These are phyloP conservation scores for Flaveria floridana DNA, from an alignment of 140 eudicot genomes.

Conservation along the genomic window DNA sequence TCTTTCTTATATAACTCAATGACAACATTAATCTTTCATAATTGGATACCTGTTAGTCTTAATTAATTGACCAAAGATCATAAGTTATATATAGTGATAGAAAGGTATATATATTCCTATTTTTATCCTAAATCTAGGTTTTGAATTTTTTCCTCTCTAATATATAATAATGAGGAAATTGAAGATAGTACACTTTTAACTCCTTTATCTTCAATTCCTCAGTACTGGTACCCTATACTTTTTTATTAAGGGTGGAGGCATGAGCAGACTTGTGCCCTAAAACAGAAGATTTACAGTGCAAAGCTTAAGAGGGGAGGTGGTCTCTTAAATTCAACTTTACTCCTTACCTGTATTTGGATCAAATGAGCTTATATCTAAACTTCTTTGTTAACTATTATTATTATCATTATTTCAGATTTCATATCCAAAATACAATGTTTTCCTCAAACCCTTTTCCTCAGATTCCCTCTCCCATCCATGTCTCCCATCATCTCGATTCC, in stretches of 20 bases:
- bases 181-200: constrained; percentile 9
- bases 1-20: neutral
- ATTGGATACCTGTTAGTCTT: neutral
- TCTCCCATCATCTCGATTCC: constrained; percentile 19
- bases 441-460: constrained; percentile 29
- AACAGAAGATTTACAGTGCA: constrained; percentile 28
- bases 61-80: neutral
- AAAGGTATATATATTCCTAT: constrained; percentile 3
- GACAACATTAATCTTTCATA: neutral
- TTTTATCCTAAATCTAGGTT: constrained; percentile 20
- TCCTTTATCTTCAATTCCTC: neutral
- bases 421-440: constrained; percentile 24
- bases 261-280: constrained; percentile 32
- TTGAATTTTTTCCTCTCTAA: neutral
- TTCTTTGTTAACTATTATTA: constrained; percentile 4
- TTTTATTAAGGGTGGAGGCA: neutral
- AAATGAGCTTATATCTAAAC: constrained; percentile 5
- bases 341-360: constrained; percentile 9
- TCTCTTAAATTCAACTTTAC: constrained; percentile 16
- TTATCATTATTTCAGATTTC: constrained; percentile 17
- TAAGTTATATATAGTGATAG: neutral
- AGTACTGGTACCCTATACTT: neutral
- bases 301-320: constrained; percentile 10
- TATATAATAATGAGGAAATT: neutral
- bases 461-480: constrained; percentile 29